Evolutionary conservation across 768 basidiomycete species (phyloP), one percentile per base, ranked within the genome.

Genomic region (Auriscalpium vulgare): DNA sequence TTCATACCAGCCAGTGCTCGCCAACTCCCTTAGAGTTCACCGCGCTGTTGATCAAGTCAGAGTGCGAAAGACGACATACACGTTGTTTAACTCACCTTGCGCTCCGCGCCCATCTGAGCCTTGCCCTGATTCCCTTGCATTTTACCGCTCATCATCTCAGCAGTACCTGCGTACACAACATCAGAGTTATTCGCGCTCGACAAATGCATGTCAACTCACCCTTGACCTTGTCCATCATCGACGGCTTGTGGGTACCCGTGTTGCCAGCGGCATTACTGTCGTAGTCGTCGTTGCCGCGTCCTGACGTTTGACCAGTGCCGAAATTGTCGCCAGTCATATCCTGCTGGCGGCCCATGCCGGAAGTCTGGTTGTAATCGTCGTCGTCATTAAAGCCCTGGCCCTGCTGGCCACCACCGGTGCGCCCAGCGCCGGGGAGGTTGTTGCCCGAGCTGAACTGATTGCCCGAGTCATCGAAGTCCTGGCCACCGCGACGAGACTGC

Each of bases 141-240:
- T n/a, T 60, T 62, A 3, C 61, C 59, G 1, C 38, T 19, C 34
- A 62, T 11, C 51, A 37, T 57, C 51, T 62, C 61, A 10, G 56
- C 54, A 3, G 56, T 50, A 36, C 61, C 61, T 62, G 34, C 36
- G 36, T 43, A 35, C 21, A 23, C n/a, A 35, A 34, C 34, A 11
- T 62, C 52, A 60, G 47, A 34, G 37, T 47, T 11, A 14, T 10
- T 29, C 10, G n/a, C 23, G 23, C 9, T 47, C 50, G 50, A 40
- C n/a, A 2, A 8, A 35, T 37, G 11, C 23, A 0, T 10, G 17
- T 10, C 17, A n/a, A 60, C 61, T 37, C 52, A 62, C 61, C 61
- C 46, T 37, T 55, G 6, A 60, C 43, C 34, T 49, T 62, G 10
- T 40, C 47, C 13, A 48, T 37, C 17, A 56, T n/a, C 1, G 60